Evolutionary conservation across 2,329 filamentous ascomycete species (phyloP).

Genomic region (Pezicula rhizophila): DNA sequence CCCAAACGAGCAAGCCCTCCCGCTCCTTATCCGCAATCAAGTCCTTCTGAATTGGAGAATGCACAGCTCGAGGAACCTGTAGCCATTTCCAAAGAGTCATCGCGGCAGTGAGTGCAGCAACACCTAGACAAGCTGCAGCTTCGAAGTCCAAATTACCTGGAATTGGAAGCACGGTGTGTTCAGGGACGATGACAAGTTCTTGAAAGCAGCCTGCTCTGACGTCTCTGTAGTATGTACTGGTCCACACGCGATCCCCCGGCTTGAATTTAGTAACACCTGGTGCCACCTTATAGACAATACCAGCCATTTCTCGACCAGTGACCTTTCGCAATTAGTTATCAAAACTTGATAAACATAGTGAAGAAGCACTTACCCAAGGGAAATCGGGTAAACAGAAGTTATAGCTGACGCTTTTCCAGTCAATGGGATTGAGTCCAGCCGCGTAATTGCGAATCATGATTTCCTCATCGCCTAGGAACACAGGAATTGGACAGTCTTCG

Average conservation of each 20-base stretch:
- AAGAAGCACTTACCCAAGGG: constrained; percentile 10
- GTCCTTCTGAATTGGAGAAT: neutral
- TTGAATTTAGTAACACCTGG: constrained; percentile 1
- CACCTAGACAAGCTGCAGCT: constrained; percentile 31
- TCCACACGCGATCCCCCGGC: constrained; percentile 13
- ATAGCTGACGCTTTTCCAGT: constrained; percentile 29
- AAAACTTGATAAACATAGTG: constrained; percentile 17
- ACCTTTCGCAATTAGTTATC: neutral
- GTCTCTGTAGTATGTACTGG: constrained; percentile 34
- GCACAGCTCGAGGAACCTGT: constrained; percentile 17
- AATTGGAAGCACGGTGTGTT: constrained; percentile 31
- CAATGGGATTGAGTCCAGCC: neutral
- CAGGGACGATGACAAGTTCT: constrained; percentile 31
- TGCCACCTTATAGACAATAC: constrained; percentile 1
- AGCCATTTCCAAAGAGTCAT: constrained; percentile 36
- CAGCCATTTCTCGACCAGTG: constrained; percentile 1
- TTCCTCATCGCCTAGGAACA: neutral
- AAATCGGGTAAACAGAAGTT: constrained; percentile 32
- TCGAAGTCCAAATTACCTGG: constrained; percentile 27
- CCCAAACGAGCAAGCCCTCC: constrained; percentile 29
- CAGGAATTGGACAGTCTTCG: neutral
- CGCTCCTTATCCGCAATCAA: neutral
- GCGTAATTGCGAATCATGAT: constrained; percentile 1
- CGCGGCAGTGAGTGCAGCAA: constrained; percentile 32
- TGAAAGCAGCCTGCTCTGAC: constrained; percentile 34